Evolutionary conservation across 2,329 filamentous ascomycete genomes (phyloP).

Genomic region (Xylariaceae sp.): DNA sequence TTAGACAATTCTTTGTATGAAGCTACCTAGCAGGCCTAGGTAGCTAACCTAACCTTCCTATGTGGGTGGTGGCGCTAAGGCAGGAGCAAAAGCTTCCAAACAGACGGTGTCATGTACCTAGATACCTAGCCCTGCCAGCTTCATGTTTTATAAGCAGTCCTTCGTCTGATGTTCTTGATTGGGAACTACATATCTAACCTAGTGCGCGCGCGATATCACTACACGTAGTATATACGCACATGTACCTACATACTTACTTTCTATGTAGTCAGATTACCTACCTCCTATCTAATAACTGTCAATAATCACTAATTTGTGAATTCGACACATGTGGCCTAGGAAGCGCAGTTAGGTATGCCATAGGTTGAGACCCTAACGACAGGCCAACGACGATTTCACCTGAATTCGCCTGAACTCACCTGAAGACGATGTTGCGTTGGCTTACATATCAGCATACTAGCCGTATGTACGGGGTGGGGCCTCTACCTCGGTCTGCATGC

Average conservation of each 20-base stretch:
- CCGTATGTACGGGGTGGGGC: conserved; percentile 17
- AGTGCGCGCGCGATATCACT: too few species aligned
- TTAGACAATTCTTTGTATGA: neutral
- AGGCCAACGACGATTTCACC: conserved; percentile 30
- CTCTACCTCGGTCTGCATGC: conserved; percentile 7
- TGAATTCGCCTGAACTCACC: conserved; percentile 40
- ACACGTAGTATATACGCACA: too few species aligned
- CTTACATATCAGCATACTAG: too few species aligned
- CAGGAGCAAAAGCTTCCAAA: conserved; percentile 25
- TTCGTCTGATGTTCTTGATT: conserved; percentile 20
- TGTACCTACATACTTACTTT: too few species aligned
- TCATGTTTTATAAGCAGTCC: conserved; percentile 8
- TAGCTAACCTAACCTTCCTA: neutral
- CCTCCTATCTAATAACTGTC: too few species aligned
- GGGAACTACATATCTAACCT: neutral
- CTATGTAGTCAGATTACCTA: too few species aligned
- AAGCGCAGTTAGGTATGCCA: too few species aligned
- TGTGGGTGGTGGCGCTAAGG: conserved; percentile 28
- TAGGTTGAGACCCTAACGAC: neutral
- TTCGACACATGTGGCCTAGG: neutral
- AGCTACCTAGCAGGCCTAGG: too few species aligned
- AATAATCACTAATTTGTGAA: too few species aligned
- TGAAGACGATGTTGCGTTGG: conserved; percentile 32
- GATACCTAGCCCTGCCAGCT: too few species aligned
- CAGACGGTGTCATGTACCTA: conserved; percentile 18